Evolutionary conservation across 495 filamentous ascomycete species (phyloP).

Genomic region (Pseudomonodictys pantanalensis): DNA sequence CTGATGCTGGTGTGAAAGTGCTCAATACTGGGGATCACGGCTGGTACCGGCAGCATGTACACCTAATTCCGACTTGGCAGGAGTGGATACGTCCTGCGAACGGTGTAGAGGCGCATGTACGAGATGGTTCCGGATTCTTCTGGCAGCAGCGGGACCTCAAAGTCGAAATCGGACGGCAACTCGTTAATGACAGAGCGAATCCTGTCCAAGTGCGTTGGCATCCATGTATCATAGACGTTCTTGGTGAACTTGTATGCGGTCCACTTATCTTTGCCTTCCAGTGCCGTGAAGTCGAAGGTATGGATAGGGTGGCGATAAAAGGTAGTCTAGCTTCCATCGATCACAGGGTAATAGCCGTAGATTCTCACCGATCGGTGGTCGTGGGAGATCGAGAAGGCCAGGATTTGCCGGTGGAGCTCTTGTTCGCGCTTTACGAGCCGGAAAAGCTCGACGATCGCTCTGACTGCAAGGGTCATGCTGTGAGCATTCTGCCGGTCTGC

Average conservation of each 20-base stretch:
- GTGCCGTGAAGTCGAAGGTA: conserved; percentile 37
- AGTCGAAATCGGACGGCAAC: conserved; percentile 7
- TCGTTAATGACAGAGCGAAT: conserved; percentile 8
- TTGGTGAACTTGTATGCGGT: conserved; percentile 6
- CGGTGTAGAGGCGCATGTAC: too few species aligned
- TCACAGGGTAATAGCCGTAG: conserved; percentile 22
- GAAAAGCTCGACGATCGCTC: conserved; percentile 42
- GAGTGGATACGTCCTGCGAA: too few species aligned
- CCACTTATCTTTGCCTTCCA: conserved; percentile 27
- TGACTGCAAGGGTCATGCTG: conserved; percentile 38
- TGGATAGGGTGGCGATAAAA: conserved; percentile 40
- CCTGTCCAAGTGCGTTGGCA: conserved; percentile 12
- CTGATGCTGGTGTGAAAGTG: too few species aligned
- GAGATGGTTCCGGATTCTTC: too few species aligned
- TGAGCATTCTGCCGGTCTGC: conserved; percentile 44
- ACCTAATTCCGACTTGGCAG: too few species aligned
- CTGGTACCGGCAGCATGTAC: too few species aligned
- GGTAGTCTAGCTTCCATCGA: conserved; percentile 15
- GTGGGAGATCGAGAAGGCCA: conserved; percentile 51
- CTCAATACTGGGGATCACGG: too few species aligned
- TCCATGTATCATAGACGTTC: conserved; percentile 15
- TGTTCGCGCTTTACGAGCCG: conserved; percentile 37
- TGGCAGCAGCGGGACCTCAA: conserved; percentile 15
- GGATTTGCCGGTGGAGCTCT: conserved; percentile 44
- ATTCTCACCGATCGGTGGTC: conserved; percentile 43